Evolutionary conservation across 2,329 filamentous ascomycete genomes (phyloP).

Genomic region (Dryadomyces quercivorus): DNA sequence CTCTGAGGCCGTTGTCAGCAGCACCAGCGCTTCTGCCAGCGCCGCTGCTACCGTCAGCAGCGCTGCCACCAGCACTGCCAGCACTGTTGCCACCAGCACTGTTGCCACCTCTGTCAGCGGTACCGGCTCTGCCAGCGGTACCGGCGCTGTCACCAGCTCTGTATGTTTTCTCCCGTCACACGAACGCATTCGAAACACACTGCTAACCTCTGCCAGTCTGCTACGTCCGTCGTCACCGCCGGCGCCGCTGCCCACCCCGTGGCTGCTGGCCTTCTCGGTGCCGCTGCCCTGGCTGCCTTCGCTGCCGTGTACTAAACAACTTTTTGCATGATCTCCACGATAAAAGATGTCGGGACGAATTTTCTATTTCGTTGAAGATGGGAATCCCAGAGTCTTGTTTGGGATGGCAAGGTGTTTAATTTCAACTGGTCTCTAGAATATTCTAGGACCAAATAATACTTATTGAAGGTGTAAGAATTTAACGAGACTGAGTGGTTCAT

Average conservation of each 20-base stretch:
- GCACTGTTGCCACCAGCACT: background rate
- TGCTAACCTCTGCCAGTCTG: background rate
- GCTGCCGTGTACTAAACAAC: background rate
- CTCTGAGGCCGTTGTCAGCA: conserved; percentile 1
- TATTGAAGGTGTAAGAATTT: no score
- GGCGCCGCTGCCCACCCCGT: background rate
- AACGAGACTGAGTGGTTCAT: no score
- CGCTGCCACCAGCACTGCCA: conserved; percentile 1
- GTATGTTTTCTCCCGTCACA: background rate
- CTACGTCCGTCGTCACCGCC: background rate
- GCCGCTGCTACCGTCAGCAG: background rate
- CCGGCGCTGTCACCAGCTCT: background rate
- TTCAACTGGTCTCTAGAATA: no score
- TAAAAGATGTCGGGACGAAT: no score
- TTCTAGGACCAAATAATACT: no score
- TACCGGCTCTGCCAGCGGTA: no score
- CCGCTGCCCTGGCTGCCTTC: background rate
- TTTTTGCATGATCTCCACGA: no score
- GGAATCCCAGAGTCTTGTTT: no score
- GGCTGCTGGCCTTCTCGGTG: background rate
- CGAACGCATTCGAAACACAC: background rate
- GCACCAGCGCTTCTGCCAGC: background rate
- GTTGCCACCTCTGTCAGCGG: background rate
- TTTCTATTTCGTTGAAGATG: no score
- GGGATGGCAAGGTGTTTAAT: no score